A percentile compares a stretch with the other conserved stretches of the same genome.
Conservation (phyloP, 805 yeast species). For the Candida boidinii region DNA sequence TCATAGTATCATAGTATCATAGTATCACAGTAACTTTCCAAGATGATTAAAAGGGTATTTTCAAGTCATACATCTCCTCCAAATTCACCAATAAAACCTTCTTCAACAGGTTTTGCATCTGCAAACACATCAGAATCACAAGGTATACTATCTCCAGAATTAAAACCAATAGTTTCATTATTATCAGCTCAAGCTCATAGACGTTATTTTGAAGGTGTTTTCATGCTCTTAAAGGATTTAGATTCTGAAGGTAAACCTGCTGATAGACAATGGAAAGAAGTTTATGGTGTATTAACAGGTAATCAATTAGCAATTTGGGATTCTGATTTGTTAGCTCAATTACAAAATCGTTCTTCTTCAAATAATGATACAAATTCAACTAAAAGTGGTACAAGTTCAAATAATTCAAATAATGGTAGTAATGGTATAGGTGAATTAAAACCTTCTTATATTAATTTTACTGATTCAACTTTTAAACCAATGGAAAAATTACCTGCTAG, state of each 20-base stretch:
- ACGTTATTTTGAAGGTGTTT: slow-evolving; percentile 53
- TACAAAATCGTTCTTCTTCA: slow-evolving; percentile 24
- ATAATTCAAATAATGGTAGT: slow-evolving; percentile 20
- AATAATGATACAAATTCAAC: no score
- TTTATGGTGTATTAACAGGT: slow-evolving; percentile 32
- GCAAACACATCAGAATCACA: slow-evolving; percentile 21
- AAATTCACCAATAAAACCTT: no score
- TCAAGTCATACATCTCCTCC: no score
- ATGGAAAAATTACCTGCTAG: slow-evolving; percentile 28
- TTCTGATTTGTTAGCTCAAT: slow-evolving; percentile 38
- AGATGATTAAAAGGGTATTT: no score
- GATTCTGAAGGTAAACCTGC: slow-evolving; percentile 76
- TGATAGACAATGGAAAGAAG: slow-evolving; percentile 14
- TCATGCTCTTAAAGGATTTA: slow-evolving; percentile 65
- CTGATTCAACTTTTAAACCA: slow-evolving; percentile 31
- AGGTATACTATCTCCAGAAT: slow-evolving; percentile 29
- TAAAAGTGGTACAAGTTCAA: slow-evolving; percentile 16
- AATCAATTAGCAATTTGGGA: slow-evolving; percentile 45
- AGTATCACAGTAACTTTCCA: no score
- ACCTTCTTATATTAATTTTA: slow-evolving; percentile 44
- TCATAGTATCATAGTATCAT: no score
- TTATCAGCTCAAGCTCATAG: slow-evolving; percentile 69
- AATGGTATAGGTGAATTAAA: slow-evolving; percentile 30
- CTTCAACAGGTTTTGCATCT: no score
- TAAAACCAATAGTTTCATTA: slow-evolving; percentile 68